Evolutionary conservation across 352 stramenopile species (phyloP).

Genomic region (Phytopythium oedochilum): DNA sequence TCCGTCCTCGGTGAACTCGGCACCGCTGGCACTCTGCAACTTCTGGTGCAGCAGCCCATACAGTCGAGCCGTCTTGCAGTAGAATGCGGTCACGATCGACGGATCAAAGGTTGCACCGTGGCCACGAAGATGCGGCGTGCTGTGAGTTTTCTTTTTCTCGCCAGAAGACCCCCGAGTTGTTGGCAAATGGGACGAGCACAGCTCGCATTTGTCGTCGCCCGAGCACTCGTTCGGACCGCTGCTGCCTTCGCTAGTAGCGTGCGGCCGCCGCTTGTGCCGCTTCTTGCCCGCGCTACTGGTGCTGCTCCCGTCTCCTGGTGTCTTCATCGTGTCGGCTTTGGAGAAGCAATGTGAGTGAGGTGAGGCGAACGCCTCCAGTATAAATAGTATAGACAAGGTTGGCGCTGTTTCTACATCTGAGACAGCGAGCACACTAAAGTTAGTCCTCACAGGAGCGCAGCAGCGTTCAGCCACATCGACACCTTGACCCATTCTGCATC

Average conservation of each 20-base stretch:
- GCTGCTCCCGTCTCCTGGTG: neutral
- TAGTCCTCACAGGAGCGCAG: too few species aligned
- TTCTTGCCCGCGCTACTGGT: neutral
- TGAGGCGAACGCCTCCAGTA: neutral
- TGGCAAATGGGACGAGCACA: neutral
- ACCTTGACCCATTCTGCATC: neutral
- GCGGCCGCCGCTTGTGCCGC: neutral
- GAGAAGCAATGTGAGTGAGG: neutral
- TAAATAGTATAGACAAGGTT: neutral
- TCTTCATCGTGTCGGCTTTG: neutral
- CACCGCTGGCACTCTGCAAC: constrained; percentile 5
- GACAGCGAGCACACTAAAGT: neutral
- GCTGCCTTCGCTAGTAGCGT: neutral
- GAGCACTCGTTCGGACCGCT: neutral
- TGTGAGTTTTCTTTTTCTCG: neutral
- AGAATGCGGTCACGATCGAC: constrained; percentile 24
- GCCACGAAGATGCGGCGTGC: neutral
- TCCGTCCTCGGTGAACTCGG: constrained; percentile 28
- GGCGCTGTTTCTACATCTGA: neutral
- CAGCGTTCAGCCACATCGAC: too few species aligned
- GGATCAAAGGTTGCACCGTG: neutral
- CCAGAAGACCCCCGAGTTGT: neutral
- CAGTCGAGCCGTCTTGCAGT: constrained; percentile 30
- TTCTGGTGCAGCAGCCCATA: constrained; percentile 39
- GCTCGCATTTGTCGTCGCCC: neutral